These are phyloP conservation scores for Colletotrichum paranaense DNA, from an alignment of 2,329 filamentous ascomycete species.

Conservation along the genomic window DNA sequence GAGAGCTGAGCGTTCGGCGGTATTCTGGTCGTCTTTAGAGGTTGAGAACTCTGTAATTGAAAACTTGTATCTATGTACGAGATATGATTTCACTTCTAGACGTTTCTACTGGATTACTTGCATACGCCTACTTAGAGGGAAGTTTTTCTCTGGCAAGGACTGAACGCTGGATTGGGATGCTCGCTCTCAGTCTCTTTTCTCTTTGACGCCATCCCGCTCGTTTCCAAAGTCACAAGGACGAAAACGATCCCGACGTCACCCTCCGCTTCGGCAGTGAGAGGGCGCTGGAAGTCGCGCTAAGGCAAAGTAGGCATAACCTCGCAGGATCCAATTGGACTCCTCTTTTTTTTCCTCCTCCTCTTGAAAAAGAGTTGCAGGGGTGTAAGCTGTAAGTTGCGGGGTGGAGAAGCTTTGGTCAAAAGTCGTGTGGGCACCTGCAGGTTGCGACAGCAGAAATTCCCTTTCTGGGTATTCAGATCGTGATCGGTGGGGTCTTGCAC, in stretches of 20 bases:
- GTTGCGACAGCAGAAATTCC: constrained; percentile 24
- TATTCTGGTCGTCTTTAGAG: too few relatives aligned
- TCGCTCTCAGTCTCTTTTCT: too few relatives aligned
- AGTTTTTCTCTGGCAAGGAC: too few relatives aligned
- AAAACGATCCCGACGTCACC: neutral
- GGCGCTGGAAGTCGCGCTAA: neutral
- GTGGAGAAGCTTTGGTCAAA: constrained; percentile 1
- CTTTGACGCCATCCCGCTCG: neutral
- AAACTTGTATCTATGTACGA: too few relatives aligned
- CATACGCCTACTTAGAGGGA: too few relatives aligned
- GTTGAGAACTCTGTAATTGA: too few relatives aligned
- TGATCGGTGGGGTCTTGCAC: neutral
- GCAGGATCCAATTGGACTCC: neutral
- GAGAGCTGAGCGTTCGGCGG: too few relatives aligned
- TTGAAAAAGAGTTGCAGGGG: neutral
- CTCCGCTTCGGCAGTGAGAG: neutral
- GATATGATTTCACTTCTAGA: too few relatives aligned
- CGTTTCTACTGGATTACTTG: too few relatives aligned
- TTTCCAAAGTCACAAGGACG: neutral
- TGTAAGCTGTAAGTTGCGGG: constrained; percentile 17
- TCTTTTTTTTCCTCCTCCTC: neutral
- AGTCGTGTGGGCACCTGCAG: neutral
- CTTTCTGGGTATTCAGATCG: constrained; percentile 38
- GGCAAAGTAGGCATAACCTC: neutral
- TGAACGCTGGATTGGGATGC: neutral